Evolutionary conservation across 192 early-diverging fungal genomes (phyloP).

Genomic region (Funneliformis geosporum): DNA sequence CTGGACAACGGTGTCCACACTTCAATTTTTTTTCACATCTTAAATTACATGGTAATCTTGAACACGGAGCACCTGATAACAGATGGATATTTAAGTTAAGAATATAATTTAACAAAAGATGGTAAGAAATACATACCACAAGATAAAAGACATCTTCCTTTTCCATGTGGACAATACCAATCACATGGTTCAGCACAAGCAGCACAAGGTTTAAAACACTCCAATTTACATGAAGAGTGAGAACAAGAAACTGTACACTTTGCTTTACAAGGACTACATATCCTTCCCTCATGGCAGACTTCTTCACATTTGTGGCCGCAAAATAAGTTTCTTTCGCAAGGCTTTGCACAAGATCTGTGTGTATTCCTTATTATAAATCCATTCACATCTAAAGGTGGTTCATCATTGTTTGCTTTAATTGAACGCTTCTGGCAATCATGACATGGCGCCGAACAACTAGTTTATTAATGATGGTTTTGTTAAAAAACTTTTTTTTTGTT

Average conservation of each 20-base stretch:
- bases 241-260: conserved; percentile 44
- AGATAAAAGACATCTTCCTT: conserved; percentile 46
- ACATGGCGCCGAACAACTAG: conserved; percentile 42
- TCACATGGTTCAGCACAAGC: conserved; percentile 50
- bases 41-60: conserved; percentile 57
- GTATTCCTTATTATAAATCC: neutral
- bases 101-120: neutral
- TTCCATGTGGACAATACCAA: conserved; percentile 53
- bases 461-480: neutral
- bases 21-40: conserved; percentile 47
- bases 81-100: neutral
- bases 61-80: conserved; percentile 50
- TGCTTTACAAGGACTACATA: conserved; percentile 43
- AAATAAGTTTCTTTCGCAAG: conserved; percentile 10
- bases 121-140: conserved; percentile 30
- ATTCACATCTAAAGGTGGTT: neutral
- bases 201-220: conserved; percentile 45
- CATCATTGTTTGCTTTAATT: neutral
- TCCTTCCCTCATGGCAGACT: conserved; percentile 7
- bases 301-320: conserved; percentile 41
- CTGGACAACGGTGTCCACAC: conserved; percentile 57
- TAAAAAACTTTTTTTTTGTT: neutral
- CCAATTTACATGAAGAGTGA: conserved; percentile 44
- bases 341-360: conserved; percentile 33
- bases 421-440: conserved; percentile 38